Evolutionary conservation across 2,329 filamentous ascomycete species (phyloP), one percentile per base, ranked within the genome.

Genomic region (Aspergillus sp.): DNA sequence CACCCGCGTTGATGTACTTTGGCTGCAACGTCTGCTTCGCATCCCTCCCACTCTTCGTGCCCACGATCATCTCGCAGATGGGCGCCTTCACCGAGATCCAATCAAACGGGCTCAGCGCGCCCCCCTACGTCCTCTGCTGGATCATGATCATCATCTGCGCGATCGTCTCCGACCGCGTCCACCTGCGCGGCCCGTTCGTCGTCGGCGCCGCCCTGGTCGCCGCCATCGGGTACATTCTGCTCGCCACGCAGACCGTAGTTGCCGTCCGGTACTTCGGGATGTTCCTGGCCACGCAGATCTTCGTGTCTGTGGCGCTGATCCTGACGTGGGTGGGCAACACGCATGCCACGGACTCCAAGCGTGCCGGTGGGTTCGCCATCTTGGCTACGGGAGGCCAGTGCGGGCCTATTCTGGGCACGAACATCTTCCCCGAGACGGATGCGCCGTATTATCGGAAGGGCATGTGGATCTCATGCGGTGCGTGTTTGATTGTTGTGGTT

Each of bases 81-180:
- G 69, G 69, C 16, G 53, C 59, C 16, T 73, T 73, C 62, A 61
- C 58, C 10, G 51, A 54, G 9, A 61, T 73, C 44, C 60, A 71
- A 42, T 64, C 70, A 3, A 70, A 74, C 42, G 70, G 71, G 6
- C 65, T 73, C 40, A 68, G 64, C 3, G 72, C 71, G 6, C 73
- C 72, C 7, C 73, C 73, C 0, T 75, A 76, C 55, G 58, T 73
- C 16, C 58, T 75, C 26, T 72, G 66, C 48, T 75, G 73, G 58
- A 62, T 75, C 50, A 55, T 67, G 30, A 73, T 74, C 55, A 65
- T 76, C 48, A 36, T 58, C 8, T 50, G 66, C 45, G 67, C 64
- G 50, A 70, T 65, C 49, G 53, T 73, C 4, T 73, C 72, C 4
- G 73, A 76, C 53, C 64, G 60, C 20, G 51, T 68, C 24, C 62